Evolutionary conservation across 2,329 filamentous ascomycete genomes (phyloP), one percentile per base, ranked within the genome.

Genomic region (Aspergillus pseudoviridinutans): DNA sequence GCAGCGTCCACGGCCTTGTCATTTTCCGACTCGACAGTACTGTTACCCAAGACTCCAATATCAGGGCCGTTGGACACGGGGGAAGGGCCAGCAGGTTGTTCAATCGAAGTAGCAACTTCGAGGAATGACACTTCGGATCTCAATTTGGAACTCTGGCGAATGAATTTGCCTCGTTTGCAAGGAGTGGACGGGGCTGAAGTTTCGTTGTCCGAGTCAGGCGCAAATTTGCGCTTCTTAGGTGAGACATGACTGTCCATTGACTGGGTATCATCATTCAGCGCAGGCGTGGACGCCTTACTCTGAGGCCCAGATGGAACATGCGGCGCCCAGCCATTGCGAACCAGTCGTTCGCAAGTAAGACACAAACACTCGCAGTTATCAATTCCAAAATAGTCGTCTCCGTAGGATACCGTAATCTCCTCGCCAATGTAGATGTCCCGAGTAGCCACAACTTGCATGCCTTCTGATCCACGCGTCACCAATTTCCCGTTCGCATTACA

Each of bases 291-390:
- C n/a, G 66, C 59, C 38, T 66, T 66, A 58, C 70, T 74, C 57
- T 58, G 72, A 63, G 50, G 69, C 60, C 59, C 76, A 64, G 61
- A 76, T 62, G 61, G 76, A 64, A 59, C 71, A 64, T 67, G 70
- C 1, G 79, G 82, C 41, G 85, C 83, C 95, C 95, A 99, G 1
- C 94, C 94, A 71, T 97, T 97, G 54, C 83, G 81, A 57, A 84
- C 78, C 3, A 81, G 78, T 24, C 82, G 80, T 75, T 99, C 94
- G 72, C 94, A 99, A 0, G 90, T 94, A 65, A 84, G 83, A 73
- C 94, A 99, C 1, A 99, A 79, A 71, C 94, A 99, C 71, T 99
- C 94, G 73, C 92, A 92, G 65, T 99, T 99, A 71, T 92, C 86
- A 49, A 91, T 87, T 2, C 94, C 94, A 76, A 99, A 99, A 73